phyloP scores from a whole-genome alignment of 2,329 filamentous ascomycete species.

The Cercospora citrullina region DNA sequence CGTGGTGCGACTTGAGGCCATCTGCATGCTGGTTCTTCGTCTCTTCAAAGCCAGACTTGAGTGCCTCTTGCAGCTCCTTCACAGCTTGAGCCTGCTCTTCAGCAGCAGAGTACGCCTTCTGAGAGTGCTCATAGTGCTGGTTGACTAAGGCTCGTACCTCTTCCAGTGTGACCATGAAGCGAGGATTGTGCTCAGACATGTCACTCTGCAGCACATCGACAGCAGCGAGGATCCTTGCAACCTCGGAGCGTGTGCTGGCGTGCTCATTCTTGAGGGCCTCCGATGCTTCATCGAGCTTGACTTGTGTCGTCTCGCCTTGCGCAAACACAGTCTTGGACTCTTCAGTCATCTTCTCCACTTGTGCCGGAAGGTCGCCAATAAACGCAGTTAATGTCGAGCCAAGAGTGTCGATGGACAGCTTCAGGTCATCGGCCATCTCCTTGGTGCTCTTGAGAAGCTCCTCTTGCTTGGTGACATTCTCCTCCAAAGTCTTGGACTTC shows the following conservation, averaged over 20 bases:
- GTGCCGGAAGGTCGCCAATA: conserved; percentile 53
- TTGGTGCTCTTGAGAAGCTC: conserved; percentile 74
- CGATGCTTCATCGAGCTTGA: conserved; percentile 73
- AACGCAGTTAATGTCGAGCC: conserved; percentile 59
- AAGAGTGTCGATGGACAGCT: conserved; percentile 80
- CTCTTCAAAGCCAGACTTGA: conserved; percentile 46
- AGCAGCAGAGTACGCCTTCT: conserved; percentile 50
- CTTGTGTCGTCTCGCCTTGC: conserved; percentile 75
- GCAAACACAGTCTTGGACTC: conserved; percentile 84
- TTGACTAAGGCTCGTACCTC: conserved; percentile 81
- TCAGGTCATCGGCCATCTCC: conserved; percentile 81
- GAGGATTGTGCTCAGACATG: conserved; percentile 79
- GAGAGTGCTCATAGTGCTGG: conserved; percentile 86
- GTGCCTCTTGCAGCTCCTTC: conserved; percentile 46
- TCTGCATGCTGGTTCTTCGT: conserved; percentile 39
- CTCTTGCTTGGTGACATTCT: conserved; percentile 70
- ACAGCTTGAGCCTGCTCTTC: conserved; percentile 45
- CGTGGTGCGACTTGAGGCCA: conserved; percentile 42
- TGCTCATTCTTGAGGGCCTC: conserved; percentile 75
- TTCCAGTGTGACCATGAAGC: conserved; percentile 81
- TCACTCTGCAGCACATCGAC: conserved; percentile 77
- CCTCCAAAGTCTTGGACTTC: conserved; percentile 70
- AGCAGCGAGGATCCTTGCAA: conserved; percentile 70
- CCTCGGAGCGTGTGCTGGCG: conserved; percentile 75
- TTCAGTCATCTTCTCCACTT: conserved; percentile 81